Evolutionary conservation across 352 stramenopile genomes (phyloP).

Genomic region (Globisporangium nagaii): DNA sequence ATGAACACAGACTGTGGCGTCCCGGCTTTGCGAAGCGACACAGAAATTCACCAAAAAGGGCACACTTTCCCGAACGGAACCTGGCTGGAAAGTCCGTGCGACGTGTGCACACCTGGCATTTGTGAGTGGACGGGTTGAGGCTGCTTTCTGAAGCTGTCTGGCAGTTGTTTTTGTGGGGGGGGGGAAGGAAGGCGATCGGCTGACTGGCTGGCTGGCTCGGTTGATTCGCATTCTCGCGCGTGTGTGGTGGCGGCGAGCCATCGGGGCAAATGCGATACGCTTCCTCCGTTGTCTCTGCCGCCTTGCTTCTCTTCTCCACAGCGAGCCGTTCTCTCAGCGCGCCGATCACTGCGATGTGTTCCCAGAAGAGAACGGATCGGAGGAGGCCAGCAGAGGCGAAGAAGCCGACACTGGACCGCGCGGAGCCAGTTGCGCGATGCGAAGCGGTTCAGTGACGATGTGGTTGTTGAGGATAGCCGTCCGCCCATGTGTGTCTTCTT

Average conservation of each 20-base stretch:
- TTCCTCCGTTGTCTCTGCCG: background rate
- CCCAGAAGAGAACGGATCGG: no score
- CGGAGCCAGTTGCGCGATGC: no score
- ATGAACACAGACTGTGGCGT: background rate
- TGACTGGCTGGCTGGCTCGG: background rate
- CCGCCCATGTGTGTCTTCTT: no score
- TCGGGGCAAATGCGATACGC: background rate
- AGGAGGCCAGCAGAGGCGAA: background rate
- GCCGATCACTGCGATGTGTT: background rate
- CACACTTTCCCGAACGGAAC: slow-evolving; percentile 1
- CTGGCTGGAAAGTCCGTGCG: slow-evolving; percentile 9
- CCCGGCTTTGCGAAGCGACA: no score
- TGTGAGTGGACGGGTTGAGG: slow-evolving; percentile 7
- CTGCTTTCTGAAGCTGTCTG: background rate
- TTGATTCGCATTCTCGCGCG: no score
- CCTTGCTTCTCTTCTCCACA: background rate
- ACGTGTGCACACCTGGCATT: slow-evolving; percentile 22
- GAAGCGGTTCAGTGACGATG: background rate
- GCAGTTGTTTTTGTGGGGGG: background rate
- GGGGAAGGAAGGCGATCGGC: background rate
- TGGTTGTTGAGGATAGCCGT: background rate
- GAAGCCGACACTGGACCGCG: background rate
- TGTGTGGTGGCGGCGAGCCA: background rate
- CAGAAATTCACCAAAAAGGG: background rate
- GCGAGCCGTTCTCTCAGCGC: background rate